Evolutionary conservation across 2,329 filamentous ascomycete species (phyloP), one percentile per base, ranked within the genome.

Genomic region (Alternaria sp.): DNA sequence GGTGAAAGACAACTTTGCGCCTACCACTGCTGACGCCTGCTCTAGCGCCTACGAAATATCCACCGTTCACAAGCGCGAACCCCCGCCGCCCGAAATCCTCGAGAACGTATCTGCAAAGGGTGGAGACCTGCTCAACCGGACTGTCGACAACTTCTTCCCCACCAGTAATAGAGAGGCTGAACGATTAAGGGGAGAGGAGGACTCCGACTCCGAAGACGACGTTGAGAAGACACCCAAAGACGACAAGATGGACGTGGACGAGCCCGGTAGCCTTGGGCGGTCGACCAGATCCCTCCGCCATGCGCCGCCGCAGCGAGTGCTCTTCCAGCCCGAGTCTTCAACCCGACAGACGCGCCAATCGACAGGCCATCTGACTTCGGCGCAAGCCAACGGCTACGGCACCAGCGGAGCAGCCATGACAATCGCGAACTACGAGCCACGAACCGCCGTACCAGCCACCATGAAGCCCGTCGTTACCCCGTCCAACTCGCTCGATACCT

Each of bases 61-160:
- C 50, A 90, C 89, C 11, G 82, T 93, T 45, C 91, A 94, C 81
- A 87, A 89, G 57, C 89, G 91, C 79, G 92, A 93, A 66, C 93
- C 93, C 0, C 93, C 93, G 15, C 93, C 93, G 6, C 93, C 91
- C 71, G 92, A 96, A 72, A 96, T 97, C 51, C 84, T 97, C 32
- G 93, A 97, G 79, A 89, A 93, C 61, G 78, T 87, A 26, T 86
- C 93, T 8, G 93, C 93, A 8, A 96, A 94, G 79, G 92, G 93
- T 53, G 92, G 91, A 17, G 87, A 90, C 36, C 84, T 97, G n/a
- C 84, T 96, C 72, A 91, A 86, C 11, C 88, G 93, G 55, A 96
- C 92, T 0, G 76, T 91, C 17, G 92, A 95, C 71, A 96, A 93
- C 80, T 96, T 88, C 78, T 83, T 75, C 77, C 81, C 72, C 49